A percentile compares a stretch with the other conserved stretches of the same genome.
phyloP scores from a whole-genome alignment of 768 basidiomycete species.

The Lepiota subincarnata region DNA sequence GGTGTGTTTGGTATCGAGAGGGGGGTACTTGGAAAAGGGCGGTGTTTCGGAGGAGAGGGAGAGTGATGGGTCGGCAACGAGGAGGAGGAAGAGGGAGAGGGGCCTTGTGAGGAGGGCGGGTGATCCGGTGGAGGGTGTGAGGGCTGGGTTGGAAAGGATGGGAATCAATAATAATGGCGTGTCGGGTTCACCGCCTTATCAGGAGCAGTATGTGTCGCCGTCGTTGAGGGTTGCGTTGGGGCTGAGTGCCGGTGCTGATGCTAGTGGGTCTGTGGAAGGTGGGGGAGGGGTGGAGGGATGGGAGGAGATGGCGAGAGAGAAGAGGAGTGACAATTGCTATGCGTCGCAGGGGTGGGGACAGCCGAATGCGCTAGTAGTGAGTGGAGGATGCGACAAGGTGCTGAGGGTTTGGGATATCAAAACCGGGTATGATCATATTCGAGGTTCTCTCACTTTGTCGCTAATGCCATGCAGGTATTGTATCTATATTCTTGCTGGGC shows the following conservation, averaged over 20 bases:
- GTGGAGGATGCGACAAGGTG: conserved; percentile 89
- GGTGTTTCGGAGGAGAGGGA: conserved; percentile 9
- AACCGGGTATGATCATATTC: conserved; percentile 57
- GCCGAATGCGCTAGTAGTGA: conserved; percentile 75
- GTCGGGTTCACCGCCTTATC: neutral
- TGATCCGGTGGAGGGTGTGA: neutral
- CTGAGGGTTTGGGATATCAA: conserved; percentile 91
- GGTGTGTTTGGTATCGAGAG: conserved; percentile 69
- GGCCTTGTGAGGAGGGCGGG: neutral
- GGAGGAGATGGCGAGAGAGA: conserved; percentile 12
- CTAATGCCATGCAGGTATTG: conserved; percentile 47
- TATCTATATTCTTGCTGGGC: conserved; percentile 76
- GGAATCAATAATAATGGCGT: conserved; percentile 2
- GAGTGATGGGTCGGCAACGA: neutral
- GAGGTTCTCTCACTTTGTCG: neutral
- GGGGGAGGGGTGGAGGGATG: conserved; percentile 6
- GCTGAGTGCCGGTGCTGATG: conserved; percentile 15
- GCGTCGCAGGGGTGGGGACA: conserved; percentile 90
- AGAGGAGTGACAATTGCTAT: conserved; percentile 52
- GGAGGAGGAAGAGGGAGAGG: conserved; percentile 2
- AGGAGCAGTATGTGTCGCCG: conserved; percentile 28
- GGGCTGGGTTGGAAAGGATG: neutral
- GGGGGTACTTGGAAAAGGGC: conserved; percentile 35
- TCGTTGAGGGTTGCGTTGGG: conserved; percentile 50
- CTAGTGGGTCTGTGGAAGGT: neutral